Evolutionary conservation across 2,329 filamentous ascomycete genomes (phyloP).

Genomic region (Diaporthe citri): DNA sequence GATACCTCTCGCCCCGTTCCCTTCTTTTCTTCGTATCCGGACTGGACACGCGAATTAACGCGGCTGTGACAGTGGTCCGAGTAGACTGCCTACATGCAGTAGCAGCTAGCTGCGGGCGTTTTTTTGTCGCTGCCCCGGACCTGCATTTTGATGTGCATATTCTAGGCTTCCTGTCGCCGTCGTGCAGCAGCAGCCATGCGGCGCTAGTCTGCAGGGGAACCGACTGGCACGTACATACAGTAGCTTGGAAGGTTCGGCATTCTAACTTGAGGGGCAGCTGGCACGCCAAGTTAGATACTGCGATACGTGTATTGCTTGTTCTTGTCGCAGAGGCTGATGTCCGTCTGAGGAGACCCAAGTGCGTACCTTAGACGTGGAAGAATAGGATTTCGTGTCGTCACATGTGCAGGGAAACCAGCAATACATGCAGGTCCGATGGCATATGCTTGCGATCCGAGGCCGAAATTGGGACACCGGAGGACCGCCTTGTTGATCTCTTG

Average conservation of each 20-base stretch:
- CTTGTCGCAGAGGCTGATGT: not conserved
- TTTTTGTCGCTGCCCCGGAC: slow-evolving; percentile 3
- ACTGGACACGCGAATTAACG: not conserved
- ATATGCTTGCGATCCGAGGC: slow-evolving; percentile 6
- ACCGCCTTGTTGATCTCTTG: not conserved
- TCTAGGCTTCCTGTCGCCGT: slow-evolving; percentile 8
- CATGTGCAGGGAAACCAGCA: not conserved
- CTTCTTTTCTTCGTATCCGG: slow-evolving; percentile 10
- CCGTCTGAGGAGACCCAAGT: not conserved
- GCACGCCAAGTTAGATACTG: not conserved
- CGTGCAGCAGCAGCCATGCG: slow-evolving; percentile 4
- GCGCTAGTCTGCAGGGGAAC: slow-evolving; percentile 18
- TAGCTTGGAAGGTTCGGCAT: not conserved
- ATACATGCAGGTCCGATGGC: not conserved
- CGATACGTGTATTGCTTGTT: not conserved
- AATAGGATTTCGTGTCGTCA: not conserved
- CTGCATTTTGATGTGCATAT: slow-evolving; percentile 26
- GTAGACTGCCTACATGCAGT: not conserved
- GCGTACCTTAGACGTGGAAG: not conserved
- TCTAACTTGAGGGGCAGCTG: not conserved
- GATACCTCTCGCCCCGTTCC: not conserved
- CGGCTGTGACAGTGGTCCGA: slow-evolving; percentile 1
- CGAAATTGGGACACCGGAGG: not conserved
- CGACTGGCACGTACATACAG: slow-evolving; percentile 1
- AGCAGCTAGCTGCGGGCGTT: slow-evolving; percentile 15